A percentile compares a stretch with the other conserved stretches of the same genome.
Evolutionary conservation across 2,329 filamentous ascomycete species (phyloP).

Genomic region (Leptographium radiaticola): DNA sequence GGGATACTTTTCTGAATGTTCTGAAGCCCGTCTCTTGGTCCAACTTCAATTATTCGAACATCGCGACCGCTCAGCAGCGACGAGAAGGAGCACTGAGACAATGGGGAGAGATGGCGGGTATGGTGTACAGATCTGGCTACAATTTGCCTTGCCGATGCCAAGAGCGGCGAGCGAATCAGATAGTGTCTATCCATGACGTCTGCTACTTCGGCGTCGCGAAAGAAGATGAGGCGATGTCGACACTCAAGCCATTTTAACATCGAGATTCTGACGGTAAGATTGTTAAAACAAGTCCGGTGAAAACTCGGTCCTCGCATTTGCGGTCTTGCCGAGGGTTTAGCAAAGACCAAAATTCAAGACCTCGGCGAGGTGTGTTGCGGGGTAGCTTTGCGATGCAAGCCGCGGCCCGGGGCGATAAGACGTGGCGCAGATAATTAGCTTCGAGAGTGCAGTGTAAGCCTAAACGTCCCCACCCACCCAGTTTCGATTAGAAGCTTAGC

Average conservation of each 20-base stretch:
- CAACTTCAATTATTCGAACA: constrained; percentile 57
- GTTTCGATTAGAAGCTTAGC: too few species aligned
- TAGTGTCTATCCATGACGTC: background rate
- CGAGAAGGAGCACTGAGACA: background rate
- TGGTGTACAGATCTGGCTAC: background rate
- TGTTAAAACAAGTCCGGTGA: background rate
- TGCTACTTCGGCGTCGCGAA: background rate
- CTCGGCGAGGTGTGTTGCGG: background rate
- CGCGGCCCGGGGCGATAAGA: background rate
- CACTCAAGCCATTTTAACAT: background rate
- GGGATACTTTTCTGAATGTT: constrained; percentile 65
- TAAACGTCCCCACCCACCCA: too few species aligned
- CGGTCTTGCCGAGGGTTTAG: background rate
- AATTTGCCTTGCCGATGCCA: background rate
- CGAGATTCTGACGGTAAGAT: background rate
- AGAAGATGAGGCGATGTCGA: background rate
- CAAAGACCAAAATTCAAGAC: background rate
- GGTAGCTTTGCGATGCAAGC: background rate
- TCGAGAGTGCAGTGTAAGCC: too few species aligned
- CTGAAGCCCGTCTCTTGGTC: constrained; percentile 70
- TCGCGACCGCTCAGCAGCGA: background rate
- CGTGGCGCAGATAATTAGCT: background rate
- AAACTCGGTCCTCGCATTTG: background rate
- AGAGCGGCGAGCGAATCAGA: background rate
- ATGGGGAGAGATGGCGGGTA: background rate